Percentiles rank a stretch among this genome's conserved stretches.
These are phyloP conservation scores for Fusarium dlaminii DNA, from an alignment of 2,329 filamentous ascomycete genomes.

Conservation along the genomic window DNA sequence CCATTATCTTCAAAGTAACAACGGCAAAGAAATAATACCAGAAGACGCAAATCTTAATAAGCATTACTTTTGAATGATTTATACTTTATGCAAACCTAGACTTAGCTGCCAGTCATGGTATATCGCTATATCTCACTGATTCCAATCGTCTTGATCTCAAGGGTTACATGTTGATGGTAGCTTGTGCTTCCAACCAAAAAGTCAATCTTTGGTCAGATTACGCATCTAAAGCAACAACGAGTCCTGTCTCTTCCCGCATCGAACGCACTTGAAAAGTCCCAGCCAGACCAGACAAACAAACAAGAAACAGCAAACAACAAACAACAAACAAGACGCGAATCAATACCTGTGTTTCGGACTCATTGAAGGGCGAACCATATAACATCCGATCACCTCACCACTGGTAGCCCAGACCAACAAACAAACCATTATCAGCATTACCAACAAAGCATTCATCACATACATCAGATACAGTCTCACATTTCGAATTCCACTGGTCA, in stretches of 20 bases:
- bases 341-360: not conserved
- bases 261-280: no score
- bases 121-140: not conserved
- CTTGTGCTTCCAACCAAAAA: not conserved
- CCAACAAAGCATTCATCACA: accelerated
- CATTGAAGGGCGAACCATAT: not conserved
- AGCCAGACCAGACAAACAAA: not conserved
- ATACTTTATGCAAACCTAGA: not conserved
- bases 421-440: not conserved
- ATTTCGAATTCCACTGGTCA: not conserved
- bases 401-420: not conserved
- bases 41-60: not conserved
- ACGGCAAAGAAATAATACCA: not conserved
- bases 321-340: not conserved
- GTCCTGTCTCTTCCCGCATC: not conserved
- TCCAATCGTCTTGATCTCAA: not conserved
- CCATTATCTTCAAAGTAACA: not conserved
- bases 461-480: accelerated
- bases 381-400: not conserved
- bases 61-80: not conserved
- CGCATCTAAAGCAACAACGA: not conserved
- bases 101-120: not conserved
- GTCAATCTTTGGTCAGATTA: not conserved
- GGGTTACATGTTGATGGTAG: not conserved
- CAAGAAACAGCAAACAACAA: no score